Evolutionary conservation across 352 stramenopile species (phyloP), one percentile per base, ranked within the genome.

Genomic region (Phytopythium helicoides): DNA sequence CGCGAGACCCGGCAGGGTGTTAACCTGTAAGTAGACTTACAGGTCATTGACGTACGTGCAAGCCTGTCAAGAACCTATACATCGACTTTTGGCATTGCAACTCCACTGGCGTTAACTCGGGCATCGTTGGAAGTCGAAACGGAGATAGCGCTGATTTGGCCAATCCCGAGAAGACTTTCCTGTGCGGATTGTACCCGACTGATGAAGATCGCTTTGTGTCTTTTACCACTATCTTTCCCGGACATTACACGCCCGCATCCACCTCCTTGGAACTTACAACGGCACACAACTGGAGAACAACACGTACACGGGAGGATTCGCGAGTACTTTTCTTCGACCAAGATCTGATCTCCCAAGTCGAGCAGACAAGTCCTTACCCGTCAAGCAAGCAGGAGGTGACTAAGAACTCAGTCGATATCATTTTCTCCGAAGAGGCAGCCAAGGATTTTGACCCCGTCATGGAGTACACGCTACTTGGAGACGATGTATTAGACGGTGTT

Each of bases 391-490:
- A 66, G 50, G 42, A 54, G 23, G 1, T 71, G 37, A 73, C 60
- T 25, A 60, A 31, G 0, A 76, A 70, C 49, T 49, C 46, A 0
- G 36, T 60, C 16, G 63, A 76, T 52, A 25, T 35, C n/a, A 55
- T 72, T 23, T 36, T 73, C 18, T 47, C 64, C 6, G 57, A 77
- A 41, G 60, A 69, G 18, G 56, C 59, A 6, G 54, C 54, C 6
- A 34, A 55, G n/a, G 56, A 58, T 34, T 76, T 70, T 38, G 66
- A 76, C 33, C 66, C 66, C 9, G 44, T 76, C 14, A 52, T 76
- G 19, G 42, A 72, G 56, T 72, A 76, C 48, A 60, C 65, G 35
- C 35, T 62, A 21, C 47, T 76, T 38, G 67, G 63, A 25, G 63
- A 72, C 22, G 52, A 36, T 9, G 47, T 72, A n/a, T 45, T 45